Evolutionary conservation across 768 basidiomycete species (phyloP), one percentile per base, ranked within the genome.

Genomic region (Lanmaoa rubissima): DNA sequence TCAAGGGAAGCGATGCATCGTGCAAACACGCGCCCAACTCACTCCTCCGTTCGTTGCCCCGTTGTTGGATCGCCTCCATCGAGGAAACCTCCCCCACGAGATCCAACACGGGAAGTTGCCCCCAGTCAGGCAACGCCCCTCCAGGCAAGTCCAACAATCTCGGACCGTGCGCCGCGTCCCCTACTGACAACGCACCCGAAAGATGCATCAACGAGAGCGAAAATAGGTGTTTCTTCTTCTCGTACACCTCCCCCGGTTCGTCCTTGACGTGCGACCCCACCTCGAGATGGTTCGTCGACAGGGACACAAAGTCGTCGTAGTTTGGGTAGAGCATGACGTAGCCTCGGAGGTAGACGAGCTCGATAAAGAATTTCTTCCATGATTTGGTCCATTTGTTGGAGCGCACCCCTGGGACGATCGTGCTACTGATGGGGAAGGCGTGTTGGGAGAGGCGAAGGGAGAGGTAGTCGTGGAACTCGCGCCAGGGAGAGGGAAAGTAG

Each of bases 281-380:
- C 74, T 94, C 92, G 53, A 94, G 79, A 65, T 92, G 92, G 69
- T 94, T 94, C n/a, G 91, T 94, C 57, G 93, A 94, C 8, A 94
- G 70, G 31, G 91, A 92, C 38, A 78, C 68, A 63, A 84, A 92
- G 43, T 76, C 78, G 41, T 75, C 79, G 66, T 83, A 94, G 73
- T 94, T 94, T 12, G 92, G 92, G 66, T 94, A 94, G 32, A 94
- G 81, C 92, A 94, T 94, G 50, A 85, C 82, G 71, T 91, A 92
- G 3, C 92, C 90, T 6, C 85, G 83, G 14, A 94, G 78, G 70
- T 86, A 90, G 41, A 83, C 84, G 53, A 94, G 78, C 70, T 94
- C 92, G 71, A 93, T 93, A 69, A 93, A 91, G 72, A 87, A 93
- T 59, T 86, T 86, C 71, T 94, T 94, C 92, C 92, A 94, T 8